Percentiles rank a stretch among this genome's conserved stretches.
Evolutionary conservation across 139 green algal genomes (phyloP).

Genomic region (Tetraselmis striata): DNA sequence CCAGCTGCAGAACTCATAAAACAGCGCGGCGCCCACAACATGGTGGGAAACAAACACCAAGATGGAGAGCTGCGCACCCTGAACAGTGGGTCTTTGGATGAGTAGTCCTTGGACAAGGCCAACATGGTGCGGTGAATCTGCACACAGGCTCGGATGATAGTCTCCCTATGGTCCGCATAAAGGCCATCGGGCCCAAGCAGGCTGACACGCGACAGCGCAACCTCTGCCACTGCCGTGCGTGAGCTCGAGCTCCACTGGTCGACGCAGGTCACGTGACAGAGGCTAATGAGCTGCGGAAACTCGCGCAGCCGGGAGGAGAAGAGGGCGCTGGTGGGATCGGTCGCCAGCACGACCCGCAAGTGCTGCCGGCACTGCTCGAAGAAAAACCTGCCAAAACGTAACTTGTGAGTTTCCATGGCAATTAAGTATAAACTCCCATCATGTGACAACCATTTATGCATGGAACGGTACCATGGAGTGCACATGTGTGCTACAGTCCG

Average conservation of each 20-base stretch:
- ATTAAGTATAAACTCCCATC: too few relatives aligned
- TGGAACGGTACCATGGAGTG: too few relatives aligned
- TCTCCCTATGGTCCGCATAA: background rate
- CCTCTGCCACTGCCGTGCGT: background rate
- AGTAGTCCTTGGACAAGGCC: too few relatives aligned
- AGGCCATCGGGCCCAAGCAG: background rate
- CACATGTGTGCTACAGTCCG: too few relatives aligned
- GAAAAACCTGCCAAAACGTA: background rate
- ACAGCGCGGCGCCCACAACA: too few relatives aligned
- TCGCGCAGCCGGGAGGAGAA: background rate
- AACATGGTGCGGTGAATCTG: background rate
- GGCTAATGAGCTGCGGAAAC: background rate
- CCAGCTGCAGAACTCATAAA: too few relatives aligned
- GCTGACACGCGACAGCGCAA: background rate
- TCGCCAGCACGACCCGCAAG: background rate
- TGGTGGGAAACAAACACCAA: too few relatives aligned
- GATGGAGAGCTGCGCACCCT: too few relatives aligned
- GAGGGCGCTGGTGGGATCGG: background rate
- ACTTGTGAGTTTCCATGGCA: too few relatives aligned
- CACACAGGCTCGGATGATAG: background rate
- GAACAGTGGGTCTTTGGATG: too few relatives aligned
- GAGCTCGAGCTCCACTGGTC: background rate
- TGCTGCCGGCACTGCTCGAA: background rate
- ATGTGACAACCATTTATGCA: too few relatives aligned
- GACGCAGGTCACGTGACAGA: background rate